These are phyloP conservation scores for Nemania diffusa DNA, from an alignment of 2,329 filamentous ascomycete genomes.

Conservation along the genomic window DNA sequence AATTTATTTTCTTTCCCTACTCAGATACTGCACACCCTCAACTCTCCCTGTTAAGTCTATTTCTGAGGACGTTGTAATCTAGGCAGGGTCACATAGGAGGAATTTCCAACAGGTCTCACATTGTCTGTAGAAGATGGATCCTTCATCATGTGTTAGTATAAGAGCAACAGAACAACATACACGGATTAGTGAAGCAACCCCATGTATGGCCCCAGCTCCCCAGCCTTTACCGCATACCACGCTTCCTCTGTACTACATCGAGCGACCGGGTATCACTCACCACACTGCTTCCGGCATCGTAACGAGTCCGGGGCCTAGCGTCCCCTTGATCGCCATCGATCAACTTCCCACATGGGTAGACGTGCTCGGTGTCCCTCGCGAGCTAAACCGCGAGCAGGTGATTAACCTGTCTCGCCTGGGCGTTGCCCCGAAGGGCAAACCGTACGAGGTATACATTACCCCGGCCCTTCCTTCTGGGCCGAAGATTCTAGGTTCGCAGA, in stretches of 20 bases:
- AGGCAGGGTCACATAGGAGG: neutral
- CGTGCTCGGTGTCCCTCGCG: conserved; percentile 56
- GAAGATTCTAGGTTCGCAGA: conserved; percentile 1
- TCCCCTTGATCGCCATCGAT: conserved; percentile 66
- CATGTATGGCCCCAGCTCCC: neutral
- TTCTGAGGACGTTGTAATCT: neutral
- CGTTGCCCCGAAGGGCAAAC: conserved; percentile 38
- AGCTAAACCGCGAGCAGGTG: conserved; percentile 53
- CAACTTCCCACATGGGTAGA: conserved; percentile 61
- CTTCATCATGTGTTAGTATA: neutral
- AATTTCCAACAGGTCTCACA: neutral
- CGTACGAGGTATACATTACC: conserved; percentile 45
- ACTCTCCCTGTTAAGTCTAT: neutral
- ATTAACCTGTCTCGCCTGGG: conserved; percentile 55
- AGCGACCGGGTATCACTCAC: conserved; percentile 53
- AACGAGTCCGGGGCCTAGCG: conserved; percentile 51
- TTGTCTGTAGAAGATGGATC: neutral
- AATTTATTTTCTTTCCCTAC: neutral
- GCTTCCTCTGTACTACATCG: conserved; percentile 55
- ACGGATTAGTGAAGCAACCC: neutral
- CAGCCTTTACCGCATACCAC: conserved; percentile 19
- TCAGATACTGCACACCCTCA: neutral
- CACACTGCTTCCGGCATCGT: conserved; percentile 43
- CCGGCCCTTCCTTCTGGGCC: neutral
- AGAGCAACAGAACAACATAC: neutral